phyloP scores from a whole-genome alignment of 176 grass and related monocot genomes.

The Areca catechu region DNA sequence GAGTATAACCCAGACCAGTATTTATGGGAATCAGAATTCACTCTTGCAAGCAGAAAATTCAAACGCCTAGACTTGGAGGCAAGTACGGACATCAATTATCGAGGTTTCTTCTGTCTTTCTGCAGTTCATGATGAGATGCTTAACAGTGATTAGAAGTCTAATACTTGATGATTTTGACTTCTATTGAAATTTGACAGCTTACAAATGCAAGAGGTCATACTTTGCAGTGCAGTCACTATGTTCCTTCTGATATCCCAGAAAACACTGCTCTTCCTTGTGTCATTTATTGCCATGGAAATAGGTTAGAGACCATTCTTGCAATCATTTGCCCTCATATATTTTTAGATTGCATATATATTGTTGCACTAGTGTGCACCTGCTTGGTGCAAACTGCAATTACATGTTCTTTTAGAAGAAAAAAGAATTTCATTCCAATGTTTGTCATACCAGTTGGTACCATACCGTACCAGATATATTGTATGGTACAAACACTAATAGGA shows the following conservation, averaged over 20 bases:
- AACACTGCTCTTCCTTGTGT: constrained; percentile 83
- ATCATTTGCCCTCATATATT: too few relatives aligned
- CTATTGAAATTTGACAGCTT: constrained; percentile 41
- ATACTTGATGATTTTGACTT: constrained; percentile 11
- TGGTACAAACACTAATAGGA: too few relatives aligned
- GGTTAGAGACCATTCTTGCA: constrained; percentile 16
- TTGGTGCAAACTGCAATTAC: too few relatives aligned
- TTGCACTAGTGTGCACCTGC: too few relatives aligned
- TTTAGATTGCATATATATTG: too few relatives aligned
- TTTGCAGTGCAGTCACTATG: constrained; percentile 96
- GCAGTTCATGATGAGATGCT: constrained; percentile 16
- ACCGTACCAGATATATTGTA: too few relatives aligned
- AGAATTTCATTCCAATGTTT: too few relatives aligned
- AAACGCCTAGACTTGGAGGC: constrained; percentile 97
- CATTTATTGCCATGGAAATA: constrained; percentile 98
- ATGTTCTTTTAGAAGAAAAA: too few relatives aligned
- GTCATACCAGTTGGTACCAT: too few relatives aligned
- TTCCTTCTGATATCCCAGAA: constrained; percentile 70
- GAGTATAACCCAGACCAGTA: constrained; percentile 99
- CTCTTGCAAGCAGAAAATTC: constrained; percentile 83
- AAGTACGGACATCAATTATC: constrained; percentile 68
- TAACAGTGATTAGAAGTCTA: not conserved
- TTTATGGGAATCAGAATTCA: constrained; percentile 96
- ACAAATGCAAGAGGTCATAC: constrained; percentile 74
- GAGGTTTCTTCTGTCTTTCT: constrained; percentile 26